A percentile compares a stretch with the other conserved stretches of the same genome.
phyloP scores from a whole-genome alignment of 2,329 filamentous ascomycete species.

The Periconia sp. region DNA sequence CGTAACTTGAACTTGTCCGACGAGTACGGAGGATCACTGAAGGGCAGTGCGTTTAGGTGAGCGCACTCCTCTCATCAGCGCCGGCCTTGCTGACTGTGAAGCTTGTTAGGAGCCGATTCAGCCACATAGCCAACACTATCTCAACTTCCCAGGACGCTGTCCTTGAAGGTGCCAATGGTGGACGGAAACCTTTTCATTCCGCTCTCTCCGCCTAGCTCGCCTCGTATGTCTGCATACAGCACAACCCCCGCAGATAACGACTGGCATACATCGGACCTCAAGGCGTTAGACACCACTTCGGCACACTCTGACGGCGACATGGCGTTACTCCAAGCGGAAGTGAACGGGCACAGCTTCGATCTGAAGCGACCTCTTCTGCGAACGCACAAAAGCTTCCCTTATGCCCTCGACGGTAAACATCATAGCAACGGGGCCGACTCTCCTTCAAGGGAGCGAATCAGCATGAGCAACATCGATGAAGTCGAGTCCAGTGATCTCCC shows the following conservation, averaged over 20 bases:
- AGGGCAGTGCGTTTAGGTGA: constrained; percentile 24
- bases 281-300: constrained; percentile 41
- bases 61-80: constrained; percentile 9
- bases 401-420: constrained; percentile 45
- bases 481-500: constrained; percentile 43
- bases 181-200: constrained; percentile 54
- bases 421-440: constrained; percentile 33
- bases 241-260: constrained; percentile 50
- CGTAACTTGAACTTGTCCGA: constrained; percentile 14
- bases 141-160: constrained; percentile 21
- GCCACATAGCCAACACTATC: constrained; percentile 26
- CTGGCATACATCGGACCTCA: constrained; percentile 50
- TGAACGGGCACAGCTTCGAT: constrained; percentile 43
- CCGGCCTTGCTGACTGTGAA: constrained; percentile 28
- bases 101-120: constrained; percentile 27
- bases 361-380: constrained; percentile 48
- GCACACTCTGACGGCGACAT: constrained; percentile 46
- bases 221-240: constrained; percentile 57
- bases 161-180: constrained; percentile 48
- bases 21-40: constrained; percentile 13
- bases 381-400: constrained; percentile 53
- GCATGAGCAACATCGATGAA: constrained; percentile 41
- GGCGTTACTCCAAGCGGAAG: constrained; percentile 45
- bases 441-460: constrained; percentile 37
- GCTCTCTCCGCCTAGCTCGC: constrained; percentile 57